Conservation (phyloP, 2,329 filamentous ascomycete genomes). For the Colletotrichum orbiculare region DNA sequence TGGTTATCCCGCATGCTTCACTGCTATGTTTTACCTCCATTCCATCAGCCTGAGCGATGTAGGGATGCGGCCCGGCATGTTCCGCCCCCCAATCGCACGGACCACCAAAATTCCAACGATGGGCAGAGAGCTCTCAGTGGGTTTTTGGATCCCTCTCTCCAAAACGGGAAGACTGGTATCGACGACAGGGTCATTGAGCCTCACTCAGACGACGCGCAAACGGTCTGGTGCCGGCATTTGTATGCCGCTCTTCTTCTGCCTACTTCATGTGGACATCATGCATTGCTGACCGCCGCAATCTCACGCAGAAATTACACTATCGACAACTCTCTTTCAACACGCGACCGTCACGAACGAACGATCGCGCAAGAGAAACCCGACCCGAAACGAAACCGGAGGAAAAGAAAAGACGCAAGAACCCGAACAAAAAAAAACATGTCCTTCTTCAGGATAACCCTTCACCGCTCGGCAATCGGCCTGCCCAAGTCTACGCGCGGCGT, state of each 20-base stretch:
- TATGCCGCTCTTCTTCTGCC: neutral
- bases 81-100: constrained; percentile 14
- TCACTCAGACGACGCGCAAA: neutral
- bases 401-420: neutral
- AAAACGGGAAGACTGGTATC: neutral
- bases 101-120: constrained; percentile 1
- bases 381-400: neutral
- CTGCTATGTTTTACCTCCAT: neutral
- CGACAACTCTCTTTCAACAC: too few relatives aligned
- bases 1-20: too few relatives aligned
- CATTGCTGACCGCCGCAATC: neutral
- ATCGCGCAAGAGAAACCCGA: neutral
- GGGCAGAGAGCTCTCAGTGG: constrained; percentile 2
- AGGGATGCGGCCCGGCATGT: neutral
- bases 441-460: constrained; percentile 91
- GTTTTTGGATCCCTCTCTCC: constrained; percentile 23
- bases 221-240: neutral
- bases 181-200: neutral
- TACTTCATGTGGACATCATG: neutral
- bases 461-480: constrained; percentile 90
- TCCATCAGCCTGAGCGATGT: neutral
- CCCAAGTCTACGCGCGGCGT: constrained; percentile 83
- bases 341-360: neutral
- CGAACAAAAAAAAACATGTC: constrained; percentile 62
- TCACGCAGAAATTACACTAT: too few relatives aligned